These are phyloP conservation scores for Arthonia radiata DNA, from an alignment of 495 filamentous ascomycete genomes.

Conservation along the genomic window DNA sequence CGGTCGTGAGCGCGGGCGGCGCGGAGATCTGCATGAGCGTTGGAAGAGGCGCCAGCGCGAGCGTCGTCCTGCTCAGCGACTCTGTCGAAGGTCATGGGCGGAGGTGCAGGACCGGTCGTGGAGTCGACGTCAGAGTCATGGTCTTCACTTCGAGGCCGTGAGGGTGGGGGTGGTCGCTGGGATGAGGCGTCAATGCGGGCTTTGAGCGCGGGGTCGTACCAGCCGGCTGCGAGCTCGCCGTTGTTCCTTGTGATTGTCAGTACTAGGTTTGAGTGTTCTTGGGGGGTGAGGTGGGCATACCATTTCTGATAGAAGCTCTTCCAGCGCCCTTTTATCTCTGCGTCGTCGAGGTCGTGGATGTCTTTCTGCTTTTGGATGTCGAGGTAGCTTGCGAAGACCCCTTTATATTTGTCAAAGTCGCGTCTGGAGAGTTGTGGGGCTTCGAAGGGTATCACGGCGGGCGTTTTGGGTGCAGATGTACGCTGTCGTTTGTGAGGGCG, in stretches of 20 bases:
- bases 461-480: constrained; percentile 1
- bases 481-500: neutral
- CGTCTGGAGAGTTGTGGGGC: constrained; percentile 37
- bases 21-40: constrained; percentile 27
- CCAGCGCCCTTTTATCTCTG: constrained; percentile 63
- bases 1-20: constrained; percentile 36
- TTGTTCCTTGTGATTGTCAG: constrained; percentile 37
- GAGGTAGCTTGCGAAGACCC: constrained; percentile 67
- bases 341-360: constrained; percentile 36
- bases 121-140: neutral
- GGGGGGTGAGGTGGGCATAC: constrained; percentile 20
- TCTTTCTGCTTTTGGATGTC: constrained; percentile 63
- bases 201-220: constrained; percentile 62
- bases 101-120: constrained; percentile 1
- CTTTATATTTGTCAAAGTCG: constrained; percentile 34
- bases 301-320: constrained; percentile 83
- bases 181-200: too few species aligned
- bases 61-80: constrained; percentile 5
- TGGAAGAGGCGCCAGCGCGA: constrained; percentile 24
- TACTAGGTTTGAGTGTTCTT: neutral
- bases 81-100: constrained; percentile 16
- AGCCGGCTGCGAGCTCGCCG: constrained; percentile 74
- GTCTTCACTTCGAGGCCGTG: constrained; percentile 49
- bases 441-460: constrained; percentile 33
- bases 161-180: too few species aligned